phyloP scores from a whole-genome alignment of 495 filamentous ascomycete genomes.

The Echria macrotheca region DNA sequence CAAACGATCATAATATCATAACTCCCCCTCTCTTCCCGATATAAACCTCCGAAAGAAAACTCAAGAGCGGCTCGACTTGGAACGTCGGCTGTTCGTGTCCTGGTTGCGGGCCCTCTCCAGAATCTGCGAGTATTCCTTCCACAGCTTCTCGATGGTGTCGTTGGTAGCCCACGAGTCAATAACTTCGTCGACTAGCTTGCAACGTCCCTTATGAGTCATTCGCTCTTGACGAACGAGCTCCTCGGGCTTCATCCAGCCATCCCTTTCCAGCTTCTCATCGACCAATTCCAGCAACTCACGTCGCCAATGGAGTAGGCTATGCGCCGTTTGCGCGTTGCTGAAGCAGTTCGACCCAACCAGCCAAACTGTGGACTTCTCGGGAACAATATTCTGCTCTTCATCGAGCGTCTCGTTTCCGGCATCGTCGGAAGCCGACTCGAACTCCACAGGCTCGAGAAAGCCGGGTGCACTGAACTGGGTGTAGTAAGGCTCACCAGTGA shows the following conservation, averaged over 20 bases:
- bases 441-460: constrained; percentile 56
- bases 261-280: constrained; percentile 49
- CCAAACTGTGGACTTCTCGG: constrained; percentile 35
- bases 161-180: constrained; percentile 29
- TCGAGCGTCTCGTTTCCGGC: constrained; percentile 35
- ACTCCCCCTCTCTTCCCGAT: too few species aligned
- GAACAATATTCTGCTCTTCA: constrained; percentile 33
- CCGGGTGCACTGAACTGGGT: constrained; percentile 38
- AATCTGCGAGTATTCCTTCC: constrained; percentile 29
- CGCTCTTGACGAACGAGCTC: constrained; percentile 40
- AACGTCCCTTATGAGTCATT: constrained; percentile 46
- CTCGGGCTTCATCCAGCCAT: constrained; percentile 43
- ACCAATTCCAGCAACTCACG: constrained; percentile 67
- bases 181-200: constrained; percentile 46
- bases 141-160: constrained; percentile 26
- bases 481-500: constrained; percentile 66
- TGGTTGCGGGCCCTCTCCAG: constrained; percentile 34
- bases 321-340: constrained; percentile 61
- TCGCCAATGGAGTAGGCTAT: constrained; percentile 71
- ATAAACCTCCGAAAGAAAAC: too few species aligned
- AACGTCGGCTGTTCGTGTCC: too few species aligned
- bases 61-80: too few species aligned
- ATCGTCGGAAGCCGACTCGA: constrained; percentile 17
- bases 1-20: too few species aligned
- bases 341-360: constrained; percentile 48